Percentiles rank a stretch among this genome's conserved stretches.
Conservation (phyloP, 495 filamentous ascomycete genomes). For the Penicillium paxilli region DNA sequence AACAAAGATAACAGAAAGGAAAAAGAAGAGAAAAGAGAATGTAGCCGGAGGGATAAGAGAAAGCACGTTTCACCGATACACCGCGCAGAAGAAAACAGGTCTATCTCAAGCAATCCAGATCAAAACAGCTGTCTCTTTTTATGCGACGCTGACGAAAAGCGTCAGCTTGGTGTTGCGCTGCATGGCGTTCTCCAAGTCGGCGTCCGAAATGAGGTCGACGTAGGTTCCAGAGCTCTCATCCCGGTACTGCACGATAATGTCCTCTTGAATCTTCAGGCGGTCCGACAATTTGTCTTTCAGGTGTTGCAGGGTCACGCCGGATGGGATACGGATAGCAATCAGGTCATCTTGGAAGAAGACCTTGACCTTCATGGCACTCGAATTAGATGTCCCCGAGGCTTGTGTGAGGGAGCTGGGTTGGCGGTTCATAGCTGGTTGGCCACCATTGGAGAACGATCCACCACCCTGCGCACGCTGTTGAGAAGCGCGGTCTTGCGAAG, state of each 20-base stretch:
- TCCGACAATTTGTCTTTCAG: constrained; percentile 81
- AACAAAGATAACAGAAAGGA: constrained; percentile 19
- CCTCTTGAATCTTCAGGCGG: constrained; percentile 71
- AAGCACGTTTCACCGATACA: neutral
- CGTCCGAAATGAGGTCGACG: constrained; percentile 71
- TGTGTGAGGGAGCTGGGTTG: constrained; percentile 75
- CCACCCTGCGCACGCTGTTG: constrained; percentile 59
- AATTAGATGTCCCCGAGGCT: constrained; percentile 54
- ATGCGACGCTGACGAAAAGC: constrained; percentile 67
- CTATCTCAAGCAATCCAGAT: constrained; percentile 9
- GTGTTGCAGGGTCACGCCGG: constrained; percentile 72
- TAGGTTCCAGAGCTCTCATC: constrained; percentile 79
- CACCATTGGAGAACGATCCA: constrained; percentile 38
- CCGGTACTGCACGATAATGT: constrained; percentile 77
- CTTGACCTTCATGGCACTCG: constrained; percentile 80
- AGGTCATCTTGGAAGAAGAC: constrained; percentile 88
- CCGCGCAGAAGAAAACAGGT: neutral
- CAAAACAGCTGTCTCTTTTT: constrained; percentile 15
- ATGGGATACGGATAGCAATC: constrained; percentile 85
- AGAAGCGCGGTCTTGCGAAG: constrained; percentile 56
- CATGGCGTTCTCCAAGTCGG: constrained; percentile 77
- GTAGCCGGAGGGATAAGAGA: neutral
- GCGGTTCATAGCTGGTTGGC: constrained; percentile 60
- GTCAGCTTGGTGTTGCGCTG: constrained; percentile 84
- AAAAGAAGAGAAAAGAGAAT: neutral